Conservation (phyloP, 2,329 filamentous ascomycete species). For the Penicillium sp. region DNA sequence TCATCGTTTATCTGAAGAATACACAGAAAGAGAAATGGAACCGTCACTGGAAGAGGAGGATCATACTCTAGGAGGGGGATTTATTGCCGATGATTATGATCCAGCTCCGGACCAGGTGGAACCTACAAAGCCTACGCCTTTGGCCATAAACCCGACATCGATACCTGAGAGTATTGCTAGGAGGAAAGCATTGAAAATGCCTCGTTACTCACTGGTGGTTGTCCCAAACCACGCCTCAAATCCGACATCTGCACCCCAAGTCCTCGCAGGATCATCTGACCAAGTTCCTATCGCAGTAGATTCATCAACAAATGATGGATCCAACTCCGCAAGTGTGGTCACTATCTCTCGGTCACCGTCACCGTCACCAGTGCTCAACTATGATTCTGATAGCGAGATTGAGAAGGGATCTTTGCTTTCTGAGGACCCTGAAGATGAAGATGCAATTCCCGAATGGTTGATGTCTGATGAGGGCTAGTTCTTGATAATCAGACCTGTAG, state of each 20-base stretch:
- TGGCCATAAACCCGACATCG: background rate
- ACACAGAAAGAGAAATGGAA: background rate
- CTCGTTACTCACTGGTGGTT: constrained; percentile 33
- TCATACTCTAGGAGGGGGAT: constrained; percentile 1
- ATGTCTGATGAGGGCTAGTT: constrained; percentile 34
- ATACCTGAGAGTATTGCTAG: background rate
- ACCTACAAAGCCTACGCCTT: background rate
- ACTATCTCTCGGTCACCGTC: constrained; percentile 21
- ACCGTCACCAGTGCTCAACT: constrained; percentile 5
- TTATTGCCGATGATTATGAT: constrained; percentile 5
- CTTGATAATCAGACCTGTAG: background rate
- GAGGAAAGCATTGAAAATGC: constrained; percentile 1
- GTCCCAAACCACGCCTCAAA: constrained; percentile 19
- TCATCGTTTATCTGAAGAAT: background rate
- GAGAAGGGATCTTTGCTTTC: constrained; percentile 55
- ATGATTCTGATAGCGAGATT: constrained; percentile 34
- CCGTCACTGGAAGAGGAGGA: background rate
- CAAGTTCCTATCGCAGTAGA: constrained; percentile 25
- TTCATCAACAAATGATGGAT: constrained; percentile 24
- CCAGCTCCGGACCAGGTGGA: background rate
- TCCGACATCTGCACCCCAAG: background rate
- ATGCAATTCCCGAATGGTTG: constrained; percentile 64
- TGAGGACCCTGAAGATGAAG: constrained; percentile 64
- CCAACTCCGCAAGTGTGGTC: constrained; percentile 28
- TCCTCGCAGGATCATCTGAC: constrained; percentile 18